Conservation (phyloP, 495 filamentous ascomycete species). For the Hyaloscypha hepaticicola region DNA sequence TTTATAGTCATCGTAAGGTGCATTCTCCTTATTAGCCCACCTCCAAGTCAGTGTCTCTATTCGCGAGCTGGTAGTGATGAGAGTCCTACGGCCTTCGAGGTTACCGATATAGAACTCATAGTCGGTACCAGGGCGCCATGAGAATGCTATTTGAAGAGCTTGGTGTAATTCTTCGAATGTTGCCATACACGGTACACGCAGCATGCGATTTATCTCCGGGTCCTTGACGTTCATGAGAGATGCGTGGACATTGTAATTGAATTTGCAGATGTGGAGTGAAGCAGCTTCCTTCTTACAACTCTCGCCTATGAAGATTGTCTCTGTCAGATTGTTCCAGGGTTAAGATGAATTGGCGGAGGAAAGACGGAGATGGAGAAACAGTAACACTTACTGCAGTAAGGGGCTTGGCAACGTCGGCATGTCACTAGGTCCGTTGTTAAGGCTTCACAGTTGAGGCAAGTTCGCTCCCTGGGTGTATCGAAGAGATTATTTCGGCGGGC, state of each 20-base stretch:
- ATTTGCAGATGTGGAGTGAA: not conserved
- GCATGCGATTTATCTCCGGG: not conserved
- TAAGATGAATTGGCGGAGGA: not conserved
- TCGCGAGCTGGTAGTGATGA: not conserved
- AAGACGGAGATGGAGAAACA: not conserved
- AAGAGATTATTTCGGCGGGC: no score
- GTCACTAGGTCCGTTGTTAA: not conserved
- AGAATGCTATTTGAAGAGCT: not conserved
- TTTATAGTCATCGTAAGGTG: not conserved
- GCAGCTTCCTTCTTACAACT: not conserved
- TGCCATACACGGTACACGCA: not conserved
- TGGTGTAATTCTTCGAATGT: not conserved
- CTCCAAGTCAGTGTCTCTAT: not conserved
- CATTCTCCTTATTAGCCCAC: not conserved
- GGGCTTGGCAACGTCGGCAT: not conserved
- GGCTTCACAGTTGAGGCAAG: not conserved
- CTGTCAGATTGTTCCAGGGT: not conserved
- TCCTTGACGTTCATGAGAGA: no score
- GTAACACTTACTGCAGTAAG: not conserved
- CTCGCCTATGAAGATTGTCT: not conserved
- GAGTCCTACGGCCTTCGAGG: no score
- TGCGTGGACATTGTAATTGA: not conserved
- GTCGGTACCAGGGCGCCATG: not conserved
- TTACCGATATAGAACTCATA: not conserved
- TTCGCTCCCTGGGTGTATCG: not conserved